Base-by-base conservation (phyloP, 1,284 basidiomycete species). In the Moesziomyces parantarcticus region DNA sequence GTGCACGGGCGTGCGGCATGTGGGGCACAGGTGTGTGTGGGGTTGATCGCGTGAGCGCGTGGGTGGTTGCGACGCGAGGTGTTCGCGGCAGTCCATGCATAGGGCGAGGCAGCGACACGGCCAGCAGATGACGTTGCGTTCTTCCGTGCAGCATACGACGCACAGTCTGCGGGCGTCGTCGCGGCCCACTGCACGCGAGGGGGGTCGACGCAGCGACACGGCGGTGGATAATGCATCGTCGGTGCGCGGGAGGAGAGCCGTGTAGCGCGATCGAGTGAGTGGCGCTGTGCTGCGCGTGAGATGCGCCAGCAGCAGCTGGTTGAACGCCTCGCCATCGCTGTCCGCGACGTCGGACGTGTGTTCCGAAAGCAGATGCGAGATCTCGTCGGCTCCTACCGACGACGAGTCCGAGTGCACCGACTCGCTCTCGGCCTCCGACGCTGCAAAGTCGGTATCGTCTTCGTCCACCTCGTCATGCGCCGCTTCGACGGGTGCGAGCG, bases 71-170 rank as follows among this genome's bases (percentile, higher is more conserved):
- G 62, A 63, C 14, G 77, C 79, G 7, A 83, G 65, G 3, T 75
- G 72, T n/a, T 78, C 74, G 10, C 81, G 50, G 52, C 81, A 83
- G 16, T 61, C 73, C 50, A 80, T 76, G 58, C 81, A 83, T 2
- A 83, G 73, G n/a, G 74, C 77, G 5, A 83, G 55, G 52, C 81
- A 83, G n/a, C 79, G 77, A 46, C 81, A 83, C 18, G 81, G 81
- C 80, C 80, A 82, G 69, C 72, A 76, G 36, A 82, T 75, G 21
- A 82, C 70, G 22, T 75, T 78, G 16, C 81, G 61, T 25, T 74
- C 71, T n/a, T 57, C 60, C 42, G 67, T 61, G 52, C 71, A 71
- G 56, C 59, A 62, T 29, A 60, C 57, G 26, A 60, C 68, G 46
- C 71, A 74, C 2, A 74, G 51, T 20, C 71, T 58, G 1, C 58